A percentile compares a stretch with the other conserved stretches of the same genome.
These are phyloP conservation scores for Ceriops zippeliana DNA, from an alignment of 345 rosid genomes.

Conservation along the genomic window DNA sequence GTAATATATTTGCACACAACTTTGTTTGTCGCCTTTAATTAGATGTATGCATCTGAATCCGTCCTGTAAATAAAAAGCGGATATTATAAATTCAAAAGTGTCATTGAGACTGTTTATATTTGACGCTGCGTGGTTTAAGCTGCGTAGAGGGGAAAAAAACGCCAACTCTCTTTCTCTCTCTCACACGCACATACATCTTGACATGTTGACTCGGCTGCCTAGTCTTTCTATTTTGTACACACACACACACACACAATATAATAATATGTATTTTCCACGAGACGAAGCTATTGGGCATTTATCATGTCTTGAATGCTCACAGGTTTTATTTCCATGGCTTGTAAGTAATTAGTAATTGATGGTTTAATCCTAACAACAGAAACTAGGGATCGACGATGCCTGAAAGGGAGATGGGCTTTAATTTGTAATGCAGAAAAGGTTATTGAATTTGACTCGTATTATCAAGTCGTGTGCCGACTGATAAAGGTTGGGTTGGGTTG, in stretches of 20 bases:
- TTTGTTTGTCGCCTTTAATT: no score
- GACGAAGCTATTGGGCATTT: conserved; percentile 10
- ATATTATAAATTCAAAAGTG: conserved; percentile 34
- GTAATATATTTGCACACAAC: no score
- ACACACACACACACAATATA: background rate
- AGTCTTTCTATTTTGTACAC: conserved; percentile 7
- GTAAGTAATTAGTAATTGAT: no score
- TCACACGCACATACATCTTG: conserved; percentile 22
- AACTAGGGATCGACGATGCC: no score
- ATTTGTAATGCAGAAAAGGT: no score
- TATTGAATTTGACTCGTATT: no score
- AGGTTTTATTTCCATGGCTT: background rate
- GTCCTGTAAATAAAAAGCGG: conserved; percentile 8
- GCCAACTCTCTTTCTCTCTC: conserved; percentile 37
- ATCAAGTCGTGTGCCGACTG: no score
- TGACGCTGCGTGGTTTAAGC: conserved; percentile 54
- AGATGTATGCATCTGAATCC: background rate
- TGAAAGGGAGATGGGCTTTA: no score
- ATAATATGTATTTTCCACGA: conserved; percentile 5
- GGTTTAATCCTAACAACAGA: no score
- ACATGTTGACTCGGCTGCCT: conserved; percentile 38
- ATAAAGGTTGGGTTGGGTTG: no score
- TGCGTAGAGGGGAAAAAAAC: conserved; percentile 59
- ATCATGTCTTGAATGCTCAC: conserved; percentile 34
- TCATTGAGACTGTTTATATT: conserved; percentile 28